phyloP scores from a whole-genome alignment of 306 rosid genomes.

The Begonia peltatifolia region DNA sequence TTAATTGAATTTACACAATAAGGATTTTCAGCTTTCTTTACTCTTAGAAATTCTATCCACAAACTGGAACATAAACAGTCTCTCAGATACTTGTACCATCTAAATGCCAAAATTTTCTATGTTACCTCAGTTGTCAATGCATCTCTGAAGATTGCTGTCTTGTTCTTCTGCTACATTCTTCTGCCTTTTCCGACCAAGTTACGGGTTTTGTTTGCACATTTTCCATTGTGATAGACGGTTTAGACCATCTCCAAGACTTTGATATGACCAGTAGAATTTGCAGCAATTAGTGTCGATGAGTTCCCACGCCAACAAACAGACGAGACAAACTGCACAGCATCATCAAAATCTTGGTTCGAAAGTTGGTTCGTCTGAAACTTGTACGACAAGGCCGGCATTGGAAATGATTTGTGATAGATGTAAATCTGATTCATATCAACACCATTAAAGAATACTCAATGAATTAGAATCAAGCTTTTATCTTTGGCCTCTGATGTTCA shows the following conservation, averaged over 20 bases:
- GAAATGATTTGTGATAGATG: conserved; percentile 92
- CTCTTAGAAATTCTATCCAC: not conserved
- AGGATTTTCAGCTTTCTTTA: too few species aligned
- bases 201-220: too few species aligned
- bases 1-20: too few species aligned
- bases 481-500: too few species aligned
- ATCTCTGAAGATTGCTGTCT: too few species aligned
- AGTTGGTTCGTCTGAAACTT: conserved; percentile 71
- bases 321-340: conserved; percentile 64
- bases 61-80: not conserved
- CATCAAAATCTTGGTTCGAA: conserved; percentile 61
- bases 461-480: too few species aligned
- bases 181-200: not conserved
- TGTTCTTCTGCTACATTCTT: too few species aligned
- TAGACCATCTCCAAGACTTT: conserved; percentile 92
- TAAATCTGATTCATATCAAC: conserved; percentile 48
- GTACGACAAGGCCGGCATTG: conserved; percentile 87
- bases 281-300: conserved; percentile 69
- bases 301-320: conserved; percentile 94
- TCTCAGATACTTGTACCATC: not conserved
- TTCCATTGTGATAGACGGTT: too few species aligned
- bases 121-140: not conserved
- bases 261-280: conserved; percentile 86
- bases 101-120: not conserved
- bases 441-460: not conserved